Conservation (phyloP, 2,329 filamentous ascomycete genomes). For the Sporothrix humicola region DNA sequence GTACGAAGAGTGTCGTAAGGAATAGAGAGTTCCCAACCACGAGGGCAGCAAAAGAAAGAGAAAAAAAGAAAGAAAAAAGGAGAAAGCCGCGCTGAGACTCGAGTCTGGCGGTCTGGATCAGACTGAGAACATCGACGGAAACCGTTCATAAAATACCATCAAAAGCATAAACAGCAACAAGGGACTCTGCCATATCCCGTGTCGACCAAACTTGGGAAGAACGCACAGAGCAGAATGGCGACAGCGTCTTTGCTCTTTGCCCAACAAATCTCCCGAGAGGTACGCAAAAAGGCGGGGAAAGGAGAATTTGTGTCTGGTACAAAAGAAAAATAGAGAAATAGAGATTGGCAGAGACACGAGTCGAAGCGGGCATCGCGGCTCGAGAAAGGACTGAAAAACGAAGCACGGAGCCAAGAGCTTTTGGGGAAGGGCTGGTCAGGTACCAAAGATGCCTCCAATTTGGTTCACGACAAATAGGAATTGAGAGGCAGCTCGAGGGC, state of each 20-base stretch:
- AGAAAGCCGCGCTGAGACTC: not conserved
- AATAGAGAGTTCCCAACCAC: too few species aligned
- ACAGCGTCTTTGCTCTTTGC: conserved; percentile 14
- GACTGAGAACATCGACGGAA: not conserved
- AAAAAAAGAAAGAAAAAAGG: not conserved
- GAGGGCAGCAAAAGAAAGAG: too few species aligned
- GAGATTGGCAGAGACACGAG: not conserved
- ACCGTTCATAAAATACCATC: not conserved
- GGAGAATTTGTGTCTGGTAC: not conserved
- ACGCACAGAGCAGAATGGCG: conserved; percentile 20
- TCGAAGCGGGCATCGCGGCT: conserved; percentile 15
- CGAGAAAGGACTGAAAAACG: not conserved
- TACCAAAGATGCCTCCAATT: conserved; percentile 14
- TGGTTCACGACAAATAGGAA: conserved; percentile 11
- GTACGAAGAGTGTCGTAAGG: too few species aligned
- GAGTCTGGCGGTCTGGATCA: not conserved
- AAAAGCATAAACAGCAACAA: not conserved
- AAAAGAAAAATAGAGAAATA: not conserved
- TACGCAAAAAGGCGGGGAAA: conserved; percentile 17
- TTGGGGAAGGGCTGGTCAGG: conserved; percentile 17
- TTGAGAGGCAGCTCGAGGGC: not conserved
- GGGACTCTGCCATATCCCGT: not conserved
- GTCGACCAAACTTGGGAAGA: conserved; percentile 19
- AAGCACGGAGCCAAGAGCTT: not conserved
- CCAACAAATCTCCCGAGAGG: not conserved